Percentiles rank a stretch among this genome's conserved stretches.
phyloP scores from a whole-genome alignment of 78 protist species.

The Guillardia theta region DNA sequence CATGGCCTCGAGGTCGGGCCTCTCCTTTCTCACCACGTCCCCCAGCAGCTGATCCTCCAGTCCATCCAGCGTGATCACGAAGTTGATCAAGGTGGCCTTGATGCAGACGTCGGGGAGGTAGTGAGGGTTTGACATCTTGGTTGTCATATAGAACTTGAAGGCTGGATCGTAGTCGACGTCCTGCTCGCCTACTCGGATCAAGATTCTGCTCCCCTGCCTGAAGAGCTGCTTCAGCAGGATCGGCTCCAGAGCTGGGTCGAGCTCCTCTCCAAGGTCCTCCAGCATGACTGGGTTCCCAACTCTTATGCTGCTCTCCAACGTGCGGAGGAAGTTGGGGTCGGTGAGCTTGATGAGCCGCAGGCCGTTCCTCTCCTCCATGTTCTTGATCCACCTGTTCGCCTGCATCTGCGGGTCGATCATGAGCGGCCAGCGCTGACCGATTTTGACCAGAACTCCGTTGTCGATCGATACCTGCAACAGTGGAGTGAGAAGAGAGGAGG shows the following conservation, averaged over 20 bases:
- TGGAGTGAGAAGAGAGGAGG: no score
- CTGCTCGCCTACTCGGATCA: constrained; percentile 68
- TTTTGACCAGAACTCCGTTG: constrained; percentile 65
- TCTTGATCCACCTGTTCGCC: constrained; percentile 77
- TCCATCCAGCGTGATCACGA: constrained; percentile 73
- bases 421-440: constrained; percentile 75
- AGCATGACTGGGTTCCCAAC: constrained; percentile 59
- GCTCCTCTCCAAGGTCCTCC: constrained; percentile 76
- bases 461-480: constrained; percentile 70
- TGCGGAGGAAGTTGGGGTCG: constrained; percentile 59
- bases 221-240: constrained; percentile 61
- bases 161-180: constrained; percentile 69
- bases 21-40: constrained; percentile 68
- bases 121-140: constrained; percentile 74
- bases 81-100: constrained; percentile 77
- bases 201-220: constrained; percentile 59
- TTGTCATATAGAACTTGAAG: constrained; percentile 78
- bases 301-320: constrained; percentile 62
- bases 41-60: constrained; percentile 77
- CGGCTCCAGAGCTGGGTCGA: constrained; percentile 78
- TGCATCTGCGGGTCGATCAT: constrained; percentile 87
- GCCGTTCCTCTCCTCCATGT: constrained; percentile 51
- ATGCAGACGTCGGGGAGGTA: constrained; percentile 75
- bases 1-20: constrained; percentile 66
- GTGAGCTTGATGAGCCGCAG: constrained; percentile 52